Evolutionary conservation across 768 basidiomycete genomes (phyloP).

Genomic region (Russula virescens): DNA sequence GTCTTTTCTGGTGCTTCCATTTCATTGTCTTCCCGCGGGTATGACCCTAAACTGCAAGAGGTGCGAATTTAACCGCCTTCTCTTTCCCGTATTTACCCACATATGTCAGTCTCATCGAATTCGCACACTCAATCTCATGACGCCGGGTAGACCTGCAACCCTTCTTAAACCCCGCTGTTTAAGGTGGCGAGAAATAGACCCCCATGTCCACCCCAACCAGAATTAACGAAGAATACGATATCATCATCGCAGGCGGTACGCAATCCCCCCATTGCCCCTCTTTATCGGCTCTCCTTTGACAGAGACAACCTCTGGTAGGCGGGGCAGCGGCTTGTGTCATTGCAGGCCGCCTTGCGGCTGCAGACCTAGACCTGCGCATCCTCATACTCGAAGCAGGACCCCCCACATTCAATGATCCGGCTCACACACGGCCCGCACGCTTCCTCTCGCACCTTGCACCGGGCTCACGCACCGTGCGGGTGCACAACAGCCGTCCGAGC

Average conservation of each 20-base stretch:
- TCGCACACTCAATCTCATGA: too few relatives aligned
- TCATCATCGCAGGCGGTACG: constrained; percentile 55
- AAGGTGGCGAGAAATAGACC: neutral
- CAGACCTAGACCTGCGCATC: constrained; percentile 50
- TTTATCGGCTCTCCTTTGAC: neutral
- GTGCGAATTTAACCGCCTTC: too few relatives aligned
- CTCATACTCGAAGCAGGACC: constrained; percentile 57
- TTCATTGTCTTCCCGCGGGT: too few relatives aligned
- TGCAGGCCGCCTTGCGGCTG: constrained; percentile 49
- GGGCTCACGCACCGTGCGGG: constrained; percentile 39
- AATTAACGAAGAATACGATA: constrained; percentile 34
- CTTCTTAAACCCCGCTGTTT: neutral
- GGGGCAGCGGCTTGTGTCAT: constrained; percentile 53
- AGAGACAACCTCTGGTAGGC: constrained; percentile 25
- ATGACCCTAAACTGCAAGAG: too few relatives aligned
- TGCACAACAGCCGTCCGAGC: constrained; percentile 37
- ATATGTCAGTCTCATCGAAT: too few relatives aligned
- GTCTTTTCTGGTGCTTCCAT: too few relatives aligned
- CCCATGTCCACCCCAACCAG: constrained; percentile 3
- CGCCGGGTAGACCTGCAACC: neutral
- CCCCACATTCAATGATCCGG: constrained; percentile 40
- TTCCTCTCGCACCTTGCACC: constrained; percentile 40
- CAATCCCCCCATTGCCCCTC: neutral
- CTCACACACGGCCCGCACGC: constrained; percentile 51
- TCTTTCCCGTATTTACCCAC: too few relatives aligned